phyloP scores from a whole-genome alignment of 1,284 basidiomycete genomes.

The Tilletiaria anomala region DNA sequence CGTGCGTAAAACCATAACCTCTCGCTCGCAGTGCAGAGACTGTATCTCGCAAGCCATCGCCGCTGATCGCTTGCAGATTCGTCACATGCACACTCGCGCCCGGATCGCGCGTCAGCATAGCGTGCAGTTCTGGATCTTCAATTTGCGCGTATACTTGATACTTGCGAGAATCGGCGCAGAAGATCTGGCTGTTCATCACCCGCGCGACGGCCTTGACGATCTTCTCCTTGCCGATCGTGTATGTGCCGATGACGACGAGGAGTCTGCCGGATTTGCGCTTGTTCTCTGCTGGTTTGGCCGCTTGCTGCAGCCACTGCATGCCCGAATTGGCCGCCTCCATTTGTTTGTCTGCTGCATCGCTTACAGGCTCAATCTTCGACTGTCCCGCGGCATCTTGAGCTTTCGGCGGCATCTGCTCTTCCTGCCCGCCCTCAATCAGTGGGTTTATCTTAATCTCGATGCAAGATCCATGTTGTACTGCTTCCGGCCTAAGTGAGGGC shows the following conservation, averaged over 20 bases:
- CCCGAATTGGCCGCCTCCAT: too few species aligned
- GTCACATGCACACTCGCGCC: constrained; percentile 68
- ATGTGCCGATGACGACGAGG: constrained; percentile 83
- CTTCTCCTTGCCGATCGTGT: constrained; percentile 92
- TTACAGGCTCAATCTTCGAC: too few species aligned
- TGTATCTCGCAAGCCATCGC: constrained; percentile 65
- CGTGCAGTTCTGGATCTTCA: constrained; percentile 64
- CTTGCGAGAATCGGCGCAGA: constrained; percentile 55
- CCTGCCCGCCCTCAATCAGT: too few species aligned
- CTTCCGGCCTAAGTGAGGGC: too few species aligned
- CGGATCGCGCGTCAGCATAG: constrained; percentile 63
- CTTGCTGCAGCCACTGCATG: too few species aligned
- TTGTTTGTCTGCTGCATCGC: too few species aligned
- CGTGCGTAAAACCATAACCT: constrained; percentile 57
- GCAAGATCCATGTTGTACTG: too few species aligned
- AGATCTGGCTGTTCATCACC: constrained; percentile 68
- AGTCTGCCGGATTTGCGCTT: too few species aligned
- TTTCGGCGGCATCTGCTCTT: too few species aligned
- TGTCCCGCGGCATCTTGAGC: too few species aligned
- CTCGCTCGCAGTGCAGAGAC: constrained; percentile 49
- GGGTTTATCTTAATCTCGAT: too few species aligned
- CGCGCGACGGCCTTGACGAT: constrained; percentile 86
- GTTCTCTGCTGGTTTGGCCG: too few species aligned
- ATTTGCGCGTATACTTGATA: constrained; percentile 48
- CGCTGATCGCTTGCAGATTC: constrained; percentile 61